A percentile compares a stretch with the other conserved stretches of the same genome.
phyloP scores from a whole-genome alignment of 192 early-diverging fungal species.

The Glomus cerebriforme region DNA sequence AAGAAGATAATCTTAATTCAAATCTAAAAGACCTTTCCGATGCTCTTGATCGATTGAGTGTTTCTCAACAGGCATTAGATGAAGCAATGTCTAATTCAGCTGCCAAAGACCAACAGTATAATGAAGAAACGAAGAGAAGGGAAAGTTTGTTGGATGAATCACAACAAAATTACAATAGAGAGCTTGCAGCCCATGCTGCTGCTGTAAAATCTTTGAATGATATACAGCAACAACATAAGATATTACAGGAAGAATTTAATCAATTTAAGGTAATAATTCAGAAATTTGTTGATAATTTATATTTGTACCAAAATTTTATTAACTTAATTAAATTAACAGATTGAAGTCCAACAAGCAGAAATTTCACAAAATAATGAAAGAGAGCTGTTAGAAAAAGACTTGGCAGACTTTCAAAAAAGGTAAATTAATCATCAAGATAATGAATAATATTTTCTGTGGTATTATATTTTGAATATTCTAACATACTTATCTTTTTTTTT shows the following conservation, averaged over 20 bases:
- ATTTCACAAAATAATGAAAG: slow-evolving; percentile 51
- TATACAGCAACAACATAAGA: slow-evolving; percentile 34
- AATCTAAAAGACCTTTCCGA: not conserved
- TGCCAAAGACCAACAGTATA: slow-evolving; percentile 45
- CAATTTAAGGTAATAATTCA: slow-evolving; percentile 26
- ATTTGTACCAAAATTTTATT: not conserved
- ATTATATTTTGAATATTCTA: slow-evolving; percentile 42
- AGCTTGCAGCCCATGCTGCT: slow-evolving; percentile 64
- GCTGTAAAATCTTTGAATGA: slow-evolving; percentile 50
- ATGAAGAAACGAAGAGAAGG: slow-evolving; percentile 57
- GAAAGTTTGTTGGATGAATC: slow-evolving; percentile 49
- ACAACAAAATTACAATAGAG: slow-evolving; percentile 70
- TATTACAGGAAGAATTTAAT: slow-evolving; percentile 39
- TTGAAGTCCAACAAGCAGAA: slow-evolving; percentile 45
- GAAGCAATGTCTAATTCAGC: slow-evolving; percentile 5
- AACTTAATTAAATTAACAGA: slow-evolving; percentile 46
- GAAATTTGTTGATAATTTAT: not conserved
- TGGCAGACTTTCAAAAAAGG: slow-evolving; percentile 49
- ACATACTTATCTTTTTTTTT: slow-evolving; percentile 1
- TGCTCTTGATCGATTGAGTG: not conserved
- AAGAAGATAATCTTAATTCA: not conserved
- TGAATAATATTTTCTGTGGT: slow-evolving; percentile 44
- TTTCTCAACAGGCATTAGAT: not conserved
- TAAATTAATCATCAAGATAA: slow-evolving; percentile 50
- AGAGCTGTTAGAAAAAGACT: slow-evolving; percentile 41